Percentiles rank a stretch among this genome's conserved stretches.
These are phyloP conservation scores for Arachis stenosperma DNA, from an alignment of 306 rosid genomes.

Conservation along the genomic window DNA sequence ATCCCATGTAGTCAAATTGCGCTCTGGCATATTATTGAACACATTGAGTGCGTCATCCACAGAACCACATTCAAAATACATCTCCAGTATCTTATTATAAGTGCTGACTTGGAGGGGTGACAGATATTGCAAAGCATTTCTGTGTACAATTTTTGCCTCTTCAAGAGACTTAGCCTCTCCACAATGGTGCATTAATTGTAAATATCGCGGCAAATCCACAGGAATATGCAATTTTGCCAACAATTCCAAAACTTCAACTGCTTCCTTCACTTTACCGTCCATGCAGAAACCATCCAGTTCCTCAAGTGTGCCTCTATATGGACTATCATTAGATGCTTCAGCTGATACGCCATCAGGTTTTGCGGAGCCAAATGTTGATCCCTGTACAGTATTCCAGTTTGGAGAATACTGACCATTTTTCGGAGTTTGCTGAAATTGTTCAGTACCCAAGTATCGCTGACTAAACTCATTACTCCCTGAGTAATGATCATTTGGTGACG, in stretches of 20 bases:
- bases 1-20: conserved; percentile 83
- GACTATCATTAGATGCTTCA: conserved; percentile 41
- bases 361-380: conserved; percentile 39
- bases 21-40: conserved; percentile 62
- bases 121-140: conserved; percentile 41
- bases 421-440: conserved; percentile 48
- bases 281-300: conserved; percentile 61
- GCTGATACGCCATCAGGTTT: conserved; percentile 36
- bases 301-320: conserved; percentile 52
- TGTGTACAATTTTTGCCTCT: conserved; percentile 70
- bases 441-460: conserved; percentile 42
- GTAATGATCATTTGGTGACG: conserved; percentile 33
- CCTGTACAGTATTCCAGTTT: conserved; percentile 39
- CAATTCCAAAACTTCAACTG: conserved; percentile 58
- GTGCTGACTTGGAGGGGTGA: conserved; percentile 61
- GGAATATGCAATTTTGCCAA: conserved; percentile 51
- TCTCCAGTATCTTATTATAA: conserved; percentile 71
- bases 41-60: conserved; percentile 62
- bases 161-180: conserved; percentile 63
- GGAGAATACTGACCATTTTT: conserved; percentile 40
- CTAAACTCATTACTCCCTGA: conserved; percentile 17
- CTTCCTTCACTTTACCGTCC: conserved; percentile 80
- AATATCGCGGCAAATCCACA: conserved; percentile 57
- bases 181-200: conserved; percentile 57
- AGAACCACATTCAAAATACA: conserved; percentile 79